Base-by-base conservation (phyloP, 2,329 filamentous ascomycete species). In the Colletotrichum salicis region DNA sequence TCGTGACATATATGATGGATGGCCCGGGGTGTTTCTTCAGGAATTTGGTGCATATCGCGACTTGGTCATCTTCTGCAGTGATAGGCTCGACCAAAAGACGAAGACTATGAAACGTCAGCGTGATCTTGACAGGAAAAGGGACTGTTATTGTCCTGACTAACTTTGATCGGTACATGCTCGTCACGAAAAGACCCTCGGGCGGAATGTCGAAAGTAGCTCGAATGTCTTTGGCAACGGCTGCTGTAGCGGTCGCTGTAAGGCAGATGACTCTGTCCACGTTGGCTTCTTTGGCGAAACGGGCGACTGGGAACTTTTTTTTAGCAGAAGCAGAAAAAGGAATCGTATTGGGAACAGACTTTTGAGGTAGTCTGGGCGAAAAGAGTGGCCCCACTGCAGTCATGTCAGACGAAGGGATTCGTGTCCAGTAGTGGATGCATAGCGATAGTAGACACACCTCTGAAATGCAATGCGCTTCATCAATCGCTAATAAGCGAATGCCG, bases 1-100 rank as follows among this genome's bases (percentile, higher is more conserved):
- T 77, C 0, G 89, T 90, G 1, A 91, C 88, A 66, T 92, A 92
- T 13, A 92, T 83, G 27, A 92, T 87, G 0, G 88, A 88, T 2
- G 89, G 82, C 0, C 90, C 90, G 1, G 83, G 80, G 67, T 91
- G 82, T 0, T 82, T 74, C 37, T 79, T 79, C 10, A 92, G 79
- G 71, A 90, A 91, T 0, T 78, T 84, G 82, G 12, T 89, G 76
- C 55, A 81, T 80, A 2, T 83, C 80, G 68, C 52, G n/a, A 63
- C 65, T 48, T 71, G 69, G 2, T 87, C 84, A 8, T 83, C 74
- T 51, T 84, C 85, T 0, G 75, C 81, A 5, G 75, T 63, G 5
- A 84, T 82, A 0, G 84, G 80, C 73, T 86, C 80, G 1, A 86
- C 88, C n/a, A 86, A 79, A 1, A 92, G 79, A n/a, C 83, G 82